A percentile compares a stretch with the other conserved stretches of the same genome.
These are phyloP conservation scores for Begonia loranthoides DNA, from an alignment of 306 rosid genomes.

Conservation along the genomic window DNA sequence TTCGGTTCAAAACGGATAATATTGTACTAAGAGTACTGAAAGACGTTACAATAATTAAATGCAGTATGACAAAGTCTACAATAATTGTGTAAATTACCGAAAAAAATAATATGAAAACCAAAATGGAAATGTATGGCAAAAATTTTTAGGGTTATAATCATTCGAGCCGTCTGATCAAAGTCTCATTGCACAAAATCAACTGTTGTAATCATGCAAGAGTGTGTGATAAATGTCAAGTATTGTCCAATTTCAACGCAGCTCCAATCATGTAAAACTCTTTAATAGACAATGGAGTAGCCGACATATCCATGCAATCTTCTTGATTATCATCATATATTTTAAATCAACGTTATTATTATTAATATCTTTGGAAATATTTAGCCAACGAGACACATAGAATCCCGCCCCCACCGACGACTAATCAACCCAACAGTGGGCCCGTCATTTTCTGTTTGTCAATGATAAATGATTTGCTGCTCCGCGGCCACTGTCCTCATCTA, in stretches of 20 bases:
- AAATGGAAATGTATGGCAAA: too few species aligned
- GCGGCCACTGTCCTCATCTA: too few species aligned
- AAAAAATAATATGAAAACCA: too few species aligned
- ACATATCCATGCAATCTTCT: slow-evolving; percentile 23
- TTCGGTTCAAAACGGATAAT: too few species aligned
- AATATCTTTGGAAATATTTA: slow-evolving; percentile 22
- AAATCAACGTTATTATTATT: too few species aligned
- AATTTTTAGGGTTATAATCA: too few species aligned
- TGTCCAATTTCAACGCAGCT: background rate
- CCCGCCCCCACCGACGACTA: slow-evolving; percentile 12
- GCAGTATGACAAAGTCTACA: too few species aligned
- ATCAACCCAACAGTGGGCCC: slow-evolving; percentile 18
- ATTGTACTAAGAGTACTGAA: too few species aligned
- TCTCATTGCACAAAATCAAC: background rate
- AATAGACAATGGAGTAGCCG: slow-evolving; percentile 18
- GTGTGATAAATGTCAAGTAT: background rate
- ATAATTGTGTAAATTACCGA: too few species aligned
- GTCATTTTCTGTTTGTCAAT: slow-evolving; percentile 9
- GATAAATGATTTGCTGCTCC: too few species aligned
- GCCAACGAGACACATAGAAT: slow-evolving; percentile 25
- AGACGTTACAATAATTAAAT: too few species aligned
- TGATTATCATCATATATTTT: background rate
- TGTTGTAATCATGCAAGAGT: background rate
- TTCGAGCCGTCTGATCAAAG: too few species aligned
- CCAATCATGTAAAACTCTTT: background rate